A percentile compares a stretch with the other conserved stretches of the same genome.
phyloP scores from a whole-genome alignment of 345 rosid genomes.

The Arabis hirsuta region DNA sequence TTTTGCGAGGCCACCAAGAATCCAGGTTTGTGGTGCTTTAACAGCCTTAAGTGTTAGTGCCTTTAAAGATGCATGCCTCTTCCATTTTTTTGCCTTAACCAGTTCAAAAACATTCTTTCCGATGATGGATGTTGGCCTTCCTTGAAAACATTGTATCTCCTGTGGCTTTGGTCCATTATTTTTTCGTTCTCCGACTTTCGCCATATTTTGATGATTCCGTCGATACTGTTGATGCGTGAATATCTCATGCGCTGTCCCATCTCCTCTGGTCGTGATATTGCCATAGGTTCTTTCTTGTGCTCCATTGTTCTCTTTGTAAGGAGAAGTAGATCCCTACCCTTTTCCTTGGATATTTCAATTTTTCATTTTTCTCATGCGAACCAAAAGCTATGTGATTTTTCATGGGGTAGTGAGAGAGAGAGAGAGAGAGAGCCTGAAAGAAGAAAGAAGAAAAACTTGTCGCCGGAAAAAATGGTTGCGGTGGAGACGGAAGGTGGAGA shows the following conservation, averaged over 20 bases:
- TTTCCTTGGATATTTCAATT: not conserved
- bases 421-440: too few relatives aligned
- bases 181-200: constrained; percentile 97
- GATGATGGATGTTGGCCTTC: constrained; percentile 89
- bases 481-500: too few relatives aligned
- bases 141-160: constrained; percentile 78
- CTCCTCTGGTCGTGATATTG: constrained; percentile 76
- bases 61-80: constrained; percentile 7
- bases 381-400: not conserved
- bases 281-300: constrained; percentile 83
- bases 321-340: constrained; percentile 15
- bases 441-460: too few relatives aligned
- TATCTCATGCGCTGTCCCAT: constrained; percentile 92
- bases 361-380: constrained; percentile 12
- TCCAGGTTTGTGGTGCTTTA: constrained; percentile 57
- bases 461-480: too few relatives aligned
- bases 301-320: constrained; percentile 82
- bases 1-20: constrained; percentile 76
- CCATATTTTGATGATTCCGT: constrained; percentile 91
- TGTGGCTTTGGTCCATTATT: constrained; percentile 91
- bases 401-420: too few relatives aligned
- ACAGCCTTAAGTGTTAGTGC: constrained; percentile 3
- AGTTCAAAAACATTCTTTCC: constrained; percentile 41
- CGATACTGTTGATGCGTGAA: constrained; percentile 83
- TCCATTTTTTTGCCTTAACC: constrained; percentile 21